Percentiles rank a stretch among this genome's conserved stretches.
These are phyloP conservation scores for Alectoria sarmentosa DNA, from an alignment of 495 filamentous ascomycete genomes.

Conservation along the genomic window DNA sequence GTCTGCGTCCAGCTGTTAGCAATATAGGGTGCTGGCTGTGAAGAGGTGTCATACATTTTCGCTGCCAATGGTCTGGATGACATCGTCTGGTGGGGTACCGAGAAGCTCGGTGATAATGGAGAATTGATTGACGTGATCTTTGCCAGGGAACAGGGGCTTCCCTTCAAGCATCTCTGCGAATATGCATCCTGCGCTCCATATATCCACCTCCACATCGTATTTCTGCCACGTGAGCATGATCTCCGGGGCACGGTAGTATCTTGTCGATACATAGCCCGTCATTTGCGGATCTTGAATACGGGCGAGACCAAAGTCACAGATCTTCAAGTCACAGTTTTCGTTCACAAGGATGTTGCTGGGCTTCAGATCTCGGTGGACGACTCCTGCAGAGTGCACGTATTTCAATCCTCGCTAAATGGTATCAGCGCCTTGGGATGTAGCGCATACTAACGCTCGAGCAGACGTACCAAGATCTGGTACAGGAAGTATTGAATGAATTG, in stretches of 20 bases:
- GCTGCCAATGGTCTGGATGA: conserved; percentile 96
- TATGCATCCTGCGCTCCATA: conserved; percentile 98
- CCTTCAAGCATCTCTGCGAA: conserved; percentile 99
- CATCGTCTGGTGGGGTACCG: conserved; percentile 96
- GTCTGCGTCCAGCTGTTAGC: conserved; percentile 51
- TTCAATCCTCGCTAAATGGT: conserved; percentile 77
- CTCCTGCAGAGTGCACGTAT: conserved; percentile 97
- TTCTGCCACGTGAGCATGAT: conserved; percentile 99
- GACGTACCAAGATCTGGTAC: conserved; percentile 89
- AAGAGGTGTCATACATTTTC: conserved; percentile 66
- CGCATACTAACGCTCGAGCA: not conserved
- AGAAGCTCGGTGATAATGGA: conserved; percentile 98
- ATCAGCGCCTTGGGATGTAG: not conserved
- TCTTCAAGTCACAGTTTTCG: conserved; percentile 98
- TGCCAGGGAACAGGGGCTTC: conserved; percentile 96
- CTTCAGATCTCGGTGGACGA: conserved; percentile 96
- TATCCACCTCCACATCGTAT: conserved; percentile 98
- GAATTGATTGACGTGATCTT: conserved; percentile 99
- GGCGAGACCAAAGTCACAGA: conserved; percentile 96
- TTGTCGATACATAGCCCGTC: conserved; percentile 97
- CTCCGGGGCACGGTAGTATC: conserved; percentile 97
- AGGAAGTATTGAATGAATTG: conserved; percentile 99
- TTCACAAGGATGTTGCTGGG: conserved; percentile 98
- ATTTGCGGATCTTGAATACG: conserved; percentile 99
- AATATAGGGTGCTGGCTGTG: conserved; percentile 6